Conservation (phyloP, 768 basidiomycete genomes). For the Leccinum boreale region DNA sequence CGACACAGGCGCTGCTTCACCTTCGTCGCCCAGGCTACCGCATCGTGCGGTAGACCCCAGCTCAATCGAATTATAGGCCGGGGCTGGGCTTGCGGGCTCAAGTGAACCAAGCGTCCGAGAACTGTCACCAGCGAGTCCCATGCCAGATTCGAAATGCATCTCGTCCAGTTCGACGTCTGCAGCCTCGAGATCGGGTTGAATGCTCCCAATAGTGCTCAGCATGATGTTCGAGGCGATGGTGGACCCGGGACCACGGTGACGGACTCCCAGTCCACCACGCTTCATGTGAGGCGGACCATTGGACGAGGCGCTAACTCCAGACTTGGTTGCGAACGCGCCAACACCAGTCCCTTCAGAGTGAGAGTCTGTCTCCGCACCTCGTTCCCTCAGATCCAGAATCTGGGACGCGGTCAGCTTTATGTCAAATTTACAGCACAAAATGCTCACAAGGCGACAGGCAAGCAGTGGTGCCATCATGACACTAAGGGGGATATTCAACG, state of each 20-base stretch:
- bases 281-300: constrained; percentile 22
- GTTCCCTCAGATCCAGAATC: constrained; percentile 82
- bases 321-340: constrained; percentile 64
- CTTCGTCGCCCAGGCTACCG: constrained; percentile 23
- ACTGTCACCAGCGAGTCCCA: constrained; percentile 50
- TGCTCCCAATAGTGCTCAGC: constrained; percentile 61
- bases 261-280: constrained; percentile 40
- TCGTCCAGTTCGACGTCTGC: constrained; percentile 58
- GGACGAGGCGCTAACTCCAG: constrained; percentile 34
- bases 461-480: constrained; percentile 81
- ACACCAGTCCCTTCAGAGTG: constrained; percentile 73
- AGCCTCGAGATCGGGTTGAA: constrained; percentile 50
- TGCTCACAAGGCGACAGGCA: constrained; percentile 68
- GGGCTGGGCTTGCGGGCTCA: constrained; percentile 45
- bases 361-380: constrained; percentile 73
- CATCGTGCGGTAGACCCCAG: constrained; percentile 20
- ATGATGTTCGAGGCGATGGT: constrained; percentile 61
- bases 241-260: constrained; percentile 48
- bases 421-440: neutral
- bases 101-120: constrained; percentile 31
- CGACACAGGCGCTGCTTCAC: constrained; percentile 17
- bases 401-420: constrained; percentile 26
- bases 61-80: constrained; percentile 46
- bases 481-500: constrained; percentile 80
- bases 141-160: constrained; percentile 45